Conservation (phyloP, 192 early-diverging fungal species). For the Coemansia asiatica region DNA sequence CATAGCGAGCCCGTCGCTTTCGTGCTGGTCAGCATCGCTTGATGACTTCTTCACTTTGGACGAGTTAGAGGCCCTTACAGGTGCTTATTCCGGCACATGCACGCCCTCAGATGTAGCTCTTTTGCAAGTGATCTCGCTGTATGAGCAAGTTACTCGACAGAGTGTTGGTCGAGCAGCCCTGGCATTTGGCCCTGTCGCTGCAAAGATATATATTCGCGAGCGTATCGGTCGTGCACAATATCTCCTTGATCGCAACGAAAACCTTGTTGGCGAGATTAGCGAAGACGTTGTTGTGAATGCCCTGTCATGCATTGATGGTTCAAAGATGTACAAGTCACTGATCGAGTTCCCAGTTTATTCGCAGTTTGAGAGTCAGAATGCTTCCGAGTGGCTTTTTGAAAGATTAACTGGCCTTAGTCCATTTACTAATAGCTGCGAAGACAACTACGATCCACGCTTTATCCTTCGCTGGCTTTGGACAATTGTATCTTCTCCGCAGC, state of each 20-base stretch:
- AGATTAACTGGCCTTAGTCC: background rate
- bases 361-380: background rate
- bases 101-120: slow-evolving; percentile 24
- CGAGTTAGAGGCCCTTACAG: slow-evolving; percentile 46
- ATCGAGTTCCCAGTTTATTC: slow-evolving; percentile 31
- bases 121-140: slow-evolving; percentile 30
- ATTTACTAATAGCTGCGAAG: background rate
- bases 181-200: slow-evolving; percentile 42
- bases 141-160: slow-evolving; percentile 42
- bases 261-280: slow-evolving; percentile 37
- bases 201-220: slow-evolving; percentile 17
- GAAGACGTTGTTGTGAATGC: slow-evolving; percentile 34
- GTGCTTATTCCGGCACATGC: slow-evolving; percentile 38
- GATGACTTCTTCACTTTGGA: slow-evolving; percentile 44
- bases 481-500: slow-evolving; percentile 19
- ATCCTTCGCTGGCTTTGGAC: slow-evolving; percentile 47
- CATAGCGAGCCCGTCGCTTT: slow-evolving; percentile 33
- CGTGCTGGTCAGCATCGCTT: slow-evolving; percentile 45
- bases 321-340: slow-evolving; percentile 29
- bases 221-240: slow-evolving; percentile 31
- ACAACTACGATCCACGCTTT: slow-evolving; percentile 36
- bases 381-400: background rate
- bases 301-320: slow-evolving; percentile 21
- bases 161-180: slow-evolving; percentile 42
- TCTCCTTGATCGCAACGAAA: slow-evolving; percentile 43